Conservation (phyloP, 2,329 filamentous ascomycete genomes). For the Diaporthe destruens region DNA sequence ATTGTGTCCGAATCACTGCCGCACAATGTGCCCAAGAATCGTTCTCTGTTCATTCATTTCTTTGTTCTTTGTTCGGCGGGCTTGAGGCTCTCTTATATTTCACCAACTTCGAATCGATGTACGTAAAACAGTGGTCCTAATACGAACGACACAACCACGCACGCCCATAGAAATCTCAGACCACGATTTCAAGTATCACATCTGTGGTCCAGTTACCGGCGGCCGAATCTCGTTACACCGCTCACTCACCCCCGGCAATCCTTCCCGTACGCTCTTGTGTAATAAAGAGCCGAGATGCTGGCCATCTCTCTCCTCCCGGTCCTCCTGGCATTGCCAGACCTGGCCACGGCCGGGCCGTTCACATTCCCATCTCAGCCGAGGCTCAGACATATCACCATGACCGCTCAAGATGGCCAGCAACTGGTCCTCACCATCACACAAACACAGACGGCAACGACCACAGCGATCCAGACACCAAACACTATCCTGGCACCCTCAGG, state of each 20-base stretch:
- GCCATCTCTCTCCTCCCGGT: constrained; percentile 35
- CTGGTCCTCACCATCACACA: constrained; percentile 30
- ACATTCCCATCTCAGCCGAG: constrained; percentile 33
- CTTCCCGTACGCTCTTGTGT: not conserved
- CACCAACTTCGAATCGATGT: not conserved
- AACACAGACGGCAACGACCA: constrained; percentile 18
- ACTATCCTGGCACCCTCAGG: not conserved
- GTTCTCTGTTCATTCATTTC: constrained; percentile 10
- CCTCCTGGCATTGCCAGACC: constrained; percentile 28
- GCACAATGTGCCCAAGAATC: not conserved
- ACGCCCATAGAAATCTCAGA: not conserved
- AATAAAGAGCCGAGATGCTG: constrained; percentile 39
- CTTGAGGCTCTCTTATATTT: constrained; percentile 36
- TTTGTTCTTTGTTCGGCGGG: constrained; percentile 19
- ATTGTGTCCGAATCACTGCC: not conserved
- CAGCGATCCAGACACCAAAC: constrained; percentile 7
- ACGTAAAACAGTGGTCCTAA: not conserved
- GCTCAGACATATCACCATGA: constrained; percentile 29
- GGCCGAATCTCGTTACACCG: constrained; percentile 23
- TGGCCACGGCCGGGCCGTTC: constrained; percentile 37
- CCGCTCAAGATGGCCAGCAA: constrained; percentile 9
- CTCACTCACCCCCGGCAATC: not conserved
- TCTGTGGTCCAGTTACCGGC: not conserved
- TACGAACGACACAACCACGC: not conserved
- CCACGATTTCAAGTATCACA: not conserved